Evolutionary conservation across 371 early-diverging fungal genomes (phyloP).

Genomic region (Lichtheimia hyalospora): DNA sequence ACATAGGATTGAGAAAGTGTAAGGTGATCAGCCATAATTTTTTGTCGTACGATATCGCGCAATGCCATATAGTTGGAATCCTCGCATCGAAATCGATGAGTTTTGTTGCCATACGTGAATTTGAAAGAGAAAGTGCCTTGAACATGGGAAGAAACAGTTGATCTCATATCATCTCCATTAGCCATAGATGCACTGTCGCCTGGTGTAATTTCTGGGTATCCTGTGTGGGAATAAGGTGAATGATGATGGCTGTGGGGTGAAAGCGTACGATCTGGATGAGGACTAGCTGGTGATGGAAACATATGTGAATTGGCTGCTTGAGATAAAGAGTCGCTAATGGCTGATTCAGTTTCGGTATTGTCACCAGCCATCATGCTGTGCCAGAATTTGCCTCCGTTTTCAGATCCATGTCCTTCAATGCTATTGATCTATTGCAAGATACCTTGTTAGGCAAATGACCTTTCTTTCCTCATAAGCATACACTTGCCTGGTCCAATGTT

Average conservation of each 20-base stretch:
- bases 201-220: slow-evolving; percentile 42
- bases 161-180: slow-evolving; percentile 25
- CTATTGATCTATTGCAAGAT: slow-evolving; percentile 27
- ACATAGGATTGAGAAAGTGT: slow-evolving; percentile 24
- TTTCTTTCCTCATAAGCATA: not conserved
- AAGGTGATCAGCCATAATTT: slow-evolving; percentile 35
- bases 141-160: slow-evolving; percentile 6
- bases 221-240: slow-evolving; percentile 16
- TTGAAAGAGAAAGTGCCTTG: slow-evolving; percentile 39
- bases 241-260: slow-evolving; percentile 27
- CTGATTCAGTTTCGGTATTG: slow-evolving; percentile 40
- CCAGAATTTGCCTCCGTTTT: slow-evolving; percentile 20
- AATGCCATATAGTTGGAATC: slow-evolving; percentile 22
- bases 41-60: slow-evolving; percentile 34
- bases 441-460: not conserved
- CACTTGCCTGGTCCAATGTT: slow-evolving; percentile 66
- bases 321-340: slow-evolving; percentile 47
- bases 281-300: slow-evolving; percentile 26
- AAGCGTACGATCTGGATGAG: slow-evolving; percentile 29
- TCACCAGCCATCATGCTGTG: slow-evolving; percentile 14
- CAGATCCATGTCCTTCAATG: slow-evolving; percentile 31
- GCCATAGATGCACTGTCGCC: slow-evolving; percentile 34
- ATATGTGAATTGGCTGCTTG: slow-evolving; percentile 24
- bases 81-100: slow-evolving; percentile 35
- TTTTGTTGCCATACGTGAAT: slow-evolving; percentile 33